Percentiles rank a stretch among this genome's conserved stretches.
Conservation (phyloP, 1,284 basidiomycete genomes). For the Ustilago shanxiensis region DNA sequence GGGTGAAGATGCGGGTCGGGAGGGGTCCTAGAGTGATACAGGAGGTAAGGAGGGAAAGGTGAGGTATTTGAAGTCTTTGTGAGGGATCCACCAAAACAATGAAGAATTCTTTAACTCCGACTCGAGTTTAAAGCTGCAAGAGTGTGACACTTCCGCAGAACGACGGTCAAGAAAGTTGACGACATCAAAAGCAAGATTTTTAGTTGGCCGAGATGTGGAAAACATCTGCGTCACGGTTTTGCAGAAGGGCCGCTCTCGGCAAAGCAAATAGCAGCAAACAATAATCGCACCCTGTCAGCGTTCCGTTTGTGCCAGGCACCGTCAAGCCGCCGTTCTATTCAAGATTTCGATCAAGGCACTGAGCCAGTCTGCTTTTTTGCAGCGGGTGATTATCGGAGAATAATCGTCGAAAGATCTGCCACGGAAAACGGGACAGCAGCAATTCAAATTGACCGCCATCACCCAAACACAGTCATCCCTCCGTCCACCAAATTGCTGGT, state of each 20-base stretch:
- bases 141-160: too few species aligned
- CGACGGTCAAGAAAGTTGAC: background rate
- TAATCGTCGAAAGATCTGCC: background rate
- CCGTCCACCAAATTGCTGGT: background rate
- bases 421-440: background rate
- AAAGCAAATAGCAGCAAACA: conserved; percentile 1
- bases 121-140: background rate
- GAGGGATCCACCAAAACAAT: too few species aligned
- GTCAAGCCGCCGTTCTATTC: background rate
- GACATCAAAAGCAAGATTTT: background rate
- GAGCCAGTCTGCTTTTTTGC: background rate
- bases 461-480: background rate
- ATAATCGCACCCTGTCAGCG: background rate
- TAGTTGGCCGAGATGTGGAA: background rate
- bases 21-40: too few species aligned
- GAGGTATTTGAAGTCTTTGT: too few species aligned
- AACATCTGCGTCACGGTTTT: background rate
- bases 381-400: conserved; percentile 3
- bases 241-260: background rate
- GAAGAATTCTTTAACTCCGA: background rate
- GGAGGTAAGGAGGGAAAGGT: too few species aligned
- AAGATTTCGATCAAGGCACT: background rate
- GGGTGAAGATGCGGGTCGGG: too few species aligned
- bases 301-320: background rate
- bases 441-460: background rate